phyloP scores from a whole-genome alignment of 2,329 filamentous ascomycete species.

The Alternaria burnsii region DNA sequence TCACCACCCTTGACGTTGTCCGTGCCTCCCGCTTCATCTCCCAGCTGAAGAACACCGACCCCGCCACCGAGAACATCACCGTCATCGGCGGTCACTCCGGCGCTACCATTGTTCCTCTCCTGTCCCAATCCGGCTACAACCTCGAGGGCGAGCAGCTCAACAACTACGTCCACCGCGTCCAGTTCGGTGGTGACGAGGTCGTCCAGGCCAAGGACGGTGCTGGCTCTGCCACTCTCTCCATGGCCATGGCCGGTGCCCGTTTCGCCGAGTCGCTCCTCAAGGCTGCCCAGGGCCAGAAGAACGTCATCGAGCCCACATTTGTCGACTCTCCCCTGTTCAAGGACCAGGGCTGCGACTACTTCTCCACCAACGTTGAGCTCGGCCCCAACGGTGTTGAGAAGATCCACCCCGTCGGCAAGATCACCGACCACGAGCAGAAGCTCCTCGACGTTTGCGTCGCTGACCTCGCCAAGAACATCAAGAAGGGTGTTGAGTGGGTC shows the following conservation, averaged over 20 bases:
- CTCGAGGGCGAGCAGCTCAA: constrained; percentile 78
- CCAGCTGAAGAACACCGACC: constrained; percentile 90
- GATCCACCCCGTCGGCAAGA: constrained; percentile 85
- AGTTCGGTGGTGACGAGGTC: constrained; percentile 99
- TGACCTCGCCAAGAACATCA: constrained; percentile 92
- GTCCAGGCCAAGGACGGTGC: constrained; percentile 99
- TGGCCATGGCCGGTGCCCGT: constrained; percentile 92
- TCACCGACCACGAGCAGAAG: constrained; percentile 87
- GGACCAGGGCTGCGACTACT: constrained; percentile 97
- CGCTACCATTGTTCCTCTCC: constrained; percentile 96
- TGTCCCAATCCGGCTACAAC: constrained; percentile 91
- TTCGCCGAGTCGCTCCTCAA: constrained; percentile 93
- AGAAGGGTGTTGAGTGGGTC: constrained; percentile 80
- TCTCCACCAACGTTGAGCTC: constrained; percentile 93
- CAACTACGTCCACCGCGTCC: constrained; percentile 88
- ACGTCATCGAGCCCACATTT: constrained; percentile 93
- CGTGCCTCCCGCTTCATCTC: constrained; percentile 98
- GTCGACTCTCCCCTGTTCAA: constrained; percentile 98
- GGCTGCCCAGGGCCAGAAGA: constrained; percentile 91
- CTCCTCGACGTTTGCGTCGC: constrained; percentile 84
- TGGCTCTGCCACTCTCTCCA: constrained; percentile 95
- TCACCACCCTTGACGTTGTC: constrained; percentile 98
- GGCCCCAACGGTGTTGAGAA: constrained; percentile 96
- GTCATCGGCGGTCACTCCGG: constrained; percentile 97
- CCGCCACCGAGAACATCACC: constrained; percentile 90